Conservation (phyloP, 192 early-diverging fungal species). For the Coemansia sp. region DNA sequence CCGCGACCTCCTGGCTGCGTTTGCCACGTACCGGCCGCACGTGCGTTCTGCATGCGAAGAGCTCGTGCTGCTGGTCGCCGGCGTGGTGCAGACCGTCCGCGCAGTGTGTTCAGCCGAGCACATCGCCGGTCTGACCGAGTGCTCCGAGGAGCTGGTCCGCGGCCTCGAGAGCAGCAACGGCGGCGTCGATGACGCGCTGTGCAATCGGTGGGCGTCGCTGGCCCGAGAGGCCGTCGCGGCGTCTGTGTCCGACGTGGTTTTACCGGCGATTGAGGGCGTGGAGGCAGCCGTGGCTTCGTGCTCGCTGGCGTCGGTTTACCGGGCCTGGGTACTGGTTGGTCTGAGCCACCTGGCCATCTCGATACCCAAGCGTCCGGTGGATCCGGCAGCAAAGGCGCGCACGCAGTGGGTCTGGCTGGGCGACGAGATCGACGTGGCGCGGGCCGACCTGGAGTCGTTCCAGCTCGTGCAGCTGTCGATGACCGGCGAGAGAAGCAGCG, state of each 20-base stretch:
- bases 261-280: neutral
- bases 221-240: neutral
- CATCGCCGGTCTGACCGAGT: neutral
- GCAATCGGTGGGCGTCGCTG: neutral
- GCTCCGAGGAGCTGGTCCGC: slow-evolving; percentile 3
- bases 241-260: neutral
- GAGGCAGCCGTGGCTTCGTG: neutral
- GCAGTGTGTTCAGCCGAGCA: neutral
- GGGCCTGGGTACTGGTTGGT: slow-evolving; percentile 57
- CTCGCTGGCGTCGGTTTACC: neutral
- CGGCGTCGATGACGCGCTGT: neutral
- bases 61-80: slow-evolving; percentile 7
- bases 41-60: neutral
- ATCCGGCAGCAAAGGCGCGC: slow-evolving; percentile 76
- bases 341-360: slow-evolving; percentile 65
- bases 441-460: slow-evolving; percentile 60
- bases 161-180: neutral
- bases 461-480: slow-evolving; percentile 56
- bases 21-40: slow-evolving; percentile 14
- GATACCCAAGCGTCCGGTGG: slow-evolving; percentile 75
- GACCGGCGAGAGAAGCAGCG: slow-evolving; percentile 55
- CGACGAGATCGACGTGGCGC: slow-evolving; percentile 49
- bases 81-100: neutral
- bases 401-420: slow-evolving; percentile 64
- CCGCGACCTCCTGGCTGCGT: slow-evolving; percentile 17